Evolutionary conservation across 2,329 filamentous ascomycete species (phyloP), one percentile per base, ranked within the genome.

Genomic region (Neocatenulostroma microsporum): DNA sequence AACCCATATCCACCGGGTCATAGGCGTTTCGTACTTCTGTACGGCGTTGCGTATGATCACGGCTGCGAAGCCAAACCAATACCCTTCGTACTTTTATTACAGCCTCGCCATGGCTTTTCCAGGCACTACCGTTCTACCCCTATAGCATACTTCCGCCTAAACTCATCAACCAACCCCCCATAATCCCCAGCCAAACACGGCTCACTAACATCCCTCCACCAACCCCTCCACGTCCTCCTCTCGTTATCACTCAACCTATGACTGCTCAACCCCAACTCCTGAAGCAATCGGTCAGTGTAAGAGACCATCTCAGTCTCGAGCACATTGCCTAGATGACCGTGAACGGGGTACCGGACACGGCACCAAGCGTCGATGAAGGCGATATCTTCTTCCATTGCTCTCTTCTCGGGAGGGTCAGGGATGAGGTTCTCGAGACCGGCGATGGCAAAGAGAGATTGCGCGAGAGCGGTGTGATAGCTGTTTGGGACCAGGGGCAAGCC

Each of bases 391-490:
- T 35, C 32, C 31, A 41, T 41, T 19, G 26, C 18, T n/a, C n/a
- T n/a, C 13, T 32, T 18, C 12, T 24, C 9, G 13, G 36, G 21
- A 17, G 44, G 44, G 6, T 44, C 33, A 18, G 8, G 12, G 15
- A 43, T n/a, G 12, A n/a, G 21, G 13, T 36, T 33, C 14, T 56
- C 48, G 4, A 57, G 41, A 14, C 40, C 44, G 4, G 55, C 55
- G 11, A 46, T 41, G 11, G 49, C 46, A 40, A 45, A 58, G 7
- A 59, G 37, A 3, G 55, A 39, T 42, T 59, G 56, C 4, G 43
- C 43, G 39, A 54, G 50, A 7, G 54, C 48, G 21, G 36, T 41
- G 36, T 47, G 51, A 39, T 50, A 55, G 34, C 44, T 39, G 42
- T 57, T 57, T 10, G 45, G 40, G 2, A 54, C 28, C n/a, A 42